A percentile compares a stretch with the other conserved stretches of the same genome.
phyloP scores from a whole-genome alignment of 2,329 filamentous ascomycete species.

The Cadophora sp. region DNA sequence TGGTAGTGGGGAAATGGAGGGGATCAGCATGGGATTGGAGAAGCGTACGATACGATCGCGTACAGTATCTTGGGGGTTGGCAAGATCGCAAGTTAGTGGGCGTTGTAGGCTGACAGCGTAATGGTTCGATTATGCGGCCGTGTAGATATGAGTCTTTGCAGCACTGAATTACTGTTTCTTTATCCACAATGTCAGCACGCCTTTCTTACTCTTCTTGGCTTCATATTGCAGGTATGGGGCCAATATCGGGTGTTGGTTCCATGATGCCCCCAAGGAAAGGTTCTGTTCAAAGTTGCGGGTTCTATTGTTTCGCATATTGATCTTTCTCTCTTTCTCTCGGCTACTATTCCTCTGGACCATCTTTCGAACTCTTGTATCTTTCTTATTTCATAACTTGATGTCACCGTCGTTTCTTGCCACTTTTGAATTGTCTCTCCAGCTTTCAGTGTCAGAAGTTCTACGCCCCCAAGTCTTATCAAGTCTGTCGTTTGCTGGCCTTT shows the following conservation, averaged over 20 bases:
- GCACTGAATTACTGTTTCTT: constrained; percentile 22
- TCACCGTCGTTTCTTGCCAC: no score
- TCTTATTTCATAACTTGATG: no score
- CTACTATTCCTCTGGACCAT: no score
- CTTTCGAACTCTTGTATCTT: no score
- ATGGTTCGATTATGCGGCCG: constrained; percentile 31
- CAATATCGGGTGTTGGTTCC: background rate
- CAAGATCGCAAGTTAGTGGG: constrained; percentile 15
- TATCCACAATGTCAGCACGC: background rate
- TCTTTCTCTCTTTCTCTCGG: no score
- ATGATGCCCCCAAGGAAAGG: no score
- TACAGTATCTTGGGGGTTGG: background rate
- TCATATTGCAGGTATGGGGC: background rate
- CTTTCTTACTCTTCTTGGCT: background rate
- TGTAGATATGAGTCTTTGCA: constrained; percentile 30
- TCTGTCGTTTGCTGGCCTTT: no score
- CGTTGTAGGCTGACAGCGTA: constrained; percentile 23
- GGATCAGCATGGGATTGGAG: background rate
- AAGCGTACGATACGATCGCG: constrained; percentile 12
- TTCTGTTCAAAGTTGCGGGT: no score
- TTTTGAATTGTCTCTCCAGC: no score
- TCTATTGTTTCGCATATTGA: no score
- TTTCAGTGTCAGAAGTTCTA: no score
- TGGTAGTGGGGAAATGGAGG: constrained; percentile 49
- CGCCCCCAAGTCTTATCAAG: no score